These are phyloP conservation scores for Botrytis galanthina DNA, from an alignment of 2,329 filamentous ascomycete species.

Conservation along the genomic window DNA sequence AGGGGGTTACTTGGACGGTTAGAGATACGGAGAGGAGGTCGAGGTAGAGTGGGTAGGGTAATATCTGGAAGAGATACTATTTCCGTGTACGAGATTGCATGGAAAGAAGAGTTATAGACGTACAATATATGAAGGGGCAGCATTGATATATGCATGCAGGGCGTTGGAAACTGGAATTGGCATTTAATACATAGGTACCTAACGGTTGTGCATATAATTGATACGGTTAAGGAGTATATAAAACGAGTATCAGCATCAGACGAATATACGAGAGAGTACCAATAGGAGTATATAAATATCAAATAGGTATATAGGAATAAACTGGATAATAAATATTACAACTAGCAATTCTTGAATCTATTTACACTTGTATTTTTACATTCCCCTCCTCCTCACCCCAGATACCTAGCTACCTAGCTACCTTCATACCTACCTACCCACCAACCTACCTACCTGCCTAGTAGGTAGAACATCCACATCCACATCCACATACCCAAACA, in stretches of 20 bases:
- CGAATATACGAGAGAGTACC: neutral
- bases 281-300: neutral
- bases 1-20: conserved; percentile 24
- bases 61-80: neutral
- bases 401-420: neutral
- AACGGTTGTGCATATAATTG: neutral
- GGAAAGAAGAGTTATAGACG: neutral
- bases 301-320: neutral
- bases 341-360: neutral
- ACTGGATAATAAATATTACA: neutral
- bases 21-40: conserved; percentile 15
- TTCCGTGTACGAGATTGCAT: neutral
- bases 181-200: neutral
- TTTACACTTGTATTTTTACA: neutral
- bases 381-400: neutral
- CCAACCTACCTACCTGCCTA: too few species aligned
- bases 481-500: too few species aligned
- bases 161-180: neutral
- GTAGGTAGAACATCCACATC: too few species aligned
- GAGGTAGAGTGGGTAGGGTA: neutral
- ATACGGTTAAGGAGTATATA: neutral
- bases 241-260: neutral
- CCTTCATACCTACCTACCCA: too few species aligned
- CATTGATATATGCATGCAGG: neutral
- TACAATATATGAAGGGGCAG: neutral